Base-by-base conservation (phyloP, 108 stramenopile species). In the Cafeteria roenbergensis region DNA sequence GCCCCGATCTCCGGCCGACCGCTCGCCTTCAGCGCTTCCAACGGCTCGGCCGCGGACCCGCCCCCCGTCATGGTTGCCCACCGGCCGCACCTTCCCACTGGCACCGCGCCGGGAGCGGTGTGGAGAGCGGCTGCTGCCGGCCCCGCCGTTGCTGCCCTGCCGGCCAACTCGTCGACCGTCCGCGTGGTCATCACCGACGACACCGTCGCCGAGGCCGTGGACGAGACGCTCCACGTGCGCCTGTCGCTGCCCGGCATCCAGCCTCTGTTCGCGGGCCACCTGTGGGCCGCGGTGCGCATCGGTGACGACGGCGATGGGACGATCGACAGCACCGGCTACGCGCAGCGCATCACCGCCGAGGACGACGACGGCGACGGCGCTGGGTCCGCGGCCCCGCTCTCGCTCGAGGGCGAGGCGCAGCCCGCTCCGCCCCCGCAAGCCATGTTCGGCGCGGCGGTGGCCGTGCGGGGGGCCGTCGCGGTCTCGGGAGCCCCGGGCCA, bases 231-330 rank as follows among this genome's bases (percentile, higher is more conserved):
- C 12, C 78, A 69, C 26, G 67, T 89, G 4, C 62, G 76, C 8
- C 30, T 86, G 30, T 70, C 74, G 53, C 51, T 85, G 34, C 79
- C 84, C 33, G 87, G 88, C 20, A 78, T 84, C 78, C 85, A 82
- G 62, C 83, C 88, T 22, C 73, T 76, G 51, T 72, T 64, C n/a
- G 67, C 85, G 0, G 86, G 88, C 0, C 59, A 72, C 54, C 68
- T 86, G n/a, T 65, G 64, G 21, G 60, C 81, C 8, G 33, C 42
- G n/a, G 65, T 85, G 20, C 53, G 53, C 1, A 85, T 88, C 31
- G 42, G 70, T 27, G 87, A 86, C 55, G 78, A 83, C 55, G 75
- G 73, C 20, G 84, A 87, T 55, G 81, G 80, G 1, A 62, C 37
- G 6, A 51, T 65, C 20, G 64, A 51, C 20, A 6, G 30, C 67